Percentiles rank a stretch among this genome's conserved stretches.
These are phyloP conservation scores for Cephaloascus fragrans DNA, from an alignment of 805 yeast species.

Conservation along the genomic window DNA sequence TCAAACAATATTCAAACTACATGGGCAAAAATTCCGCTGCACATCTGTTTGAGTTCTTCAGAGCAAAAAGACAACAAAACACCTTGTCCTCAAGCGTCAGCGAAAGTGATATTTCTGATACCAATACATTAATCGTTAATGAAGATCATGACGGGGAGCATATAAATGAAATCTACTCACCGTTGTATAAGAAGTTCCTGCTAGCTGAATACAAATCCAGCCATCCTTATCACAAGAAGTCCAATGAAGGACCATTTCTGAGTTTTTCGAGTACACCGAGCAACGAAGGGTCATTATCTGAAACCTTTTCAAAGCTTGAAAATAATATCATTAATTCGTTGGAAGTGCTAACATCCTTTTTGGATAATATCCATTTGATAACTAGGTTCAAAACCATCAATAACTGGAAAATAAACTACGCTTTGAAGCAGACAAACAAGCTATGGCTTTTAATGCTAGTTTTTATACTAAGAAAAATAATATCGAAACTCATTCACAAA, in stretches of 20 bases:
- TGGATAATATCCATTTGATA: slow-evolving; percentile 8
- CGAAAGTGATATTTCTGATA: neutral
- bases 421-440: slow-evolving; percentile 5
- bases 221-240: neutral
- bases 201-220: neutral
- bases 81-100: neutral
- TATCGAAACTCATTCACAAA: slow-evolving; percentile 1
- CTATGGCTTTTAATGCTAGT: slow-evolving; percentile 9
- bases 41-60: no score
- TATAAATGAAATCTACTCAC: neutral
- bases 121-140: neutral
- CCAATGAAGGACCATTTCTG: neutral
- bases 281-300: no score
- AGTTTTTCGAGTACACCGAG: no score
- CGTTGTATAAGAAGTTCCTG: neutral
- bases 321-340: slow-evolving; percentile 4
- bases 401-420: neutral
- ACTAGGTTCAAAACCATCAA: slow-evolving; percentile 6
- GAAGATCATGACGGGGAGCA: neutral
- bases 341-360: slow-evolving; percentile 6
- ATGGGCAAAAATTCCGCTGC: no score
- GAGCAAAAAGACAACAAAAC: no score
- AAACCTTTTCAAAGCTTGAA: neutral
- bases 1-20: neutral
- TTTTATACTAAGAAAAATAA: slow-evolving; percentile 5